Evolutionary conservation across 148 eudicot genomes (phyloP).

Genomic region (Arbutus unedo): DNA sequence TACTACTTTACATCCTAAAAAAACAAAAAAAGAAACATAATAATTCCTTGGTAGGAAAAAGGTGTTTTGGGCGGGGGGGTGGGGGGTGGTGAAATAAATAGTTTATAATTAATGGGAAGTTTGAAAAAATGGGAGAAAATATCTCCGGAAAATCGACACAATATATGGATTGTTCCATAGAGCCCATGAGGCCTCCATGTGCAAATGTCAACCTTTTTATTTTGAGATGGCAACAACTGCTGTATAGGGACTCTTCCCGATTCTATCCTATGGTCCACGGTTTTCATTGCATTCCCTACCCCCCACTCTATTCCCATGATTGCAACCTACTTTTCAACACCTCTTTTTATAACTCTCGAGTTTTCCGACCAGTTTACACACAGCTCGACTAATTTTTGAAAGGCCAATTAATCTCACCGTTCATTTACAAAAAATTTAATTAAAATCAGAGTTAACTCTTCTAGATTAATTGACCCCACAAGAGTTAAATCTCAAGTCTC

Average conservation of each 20-base stretch:
- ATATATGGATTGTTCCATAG: not conserved
- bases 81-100: not conserved
- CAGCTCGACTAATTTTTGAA: not conserved
- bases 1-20: too few species aligned
- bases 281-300: not conserved
- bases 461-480: not conserved
- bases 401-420: not conserved
- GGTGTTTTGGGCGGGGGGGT: too few species aligned
- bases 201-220: conserved; percentile 16
- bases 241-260: conserved; percentile 10
- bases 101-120: too few species aligned
- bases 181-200: conserved; percentile 27
- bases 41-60: too few species aligned
- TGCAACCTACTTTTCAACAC: conserved; percentile 10
- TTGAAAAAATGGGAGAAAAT: not conserved
- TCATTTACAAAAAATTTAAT: not conserved
- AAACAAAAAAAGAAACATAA: too few species aligned
- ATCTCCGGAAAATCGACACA: not conserved
- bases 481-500: not conserved
- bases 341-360: not conserved
- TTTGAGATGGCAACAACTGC: conserved; percentile 11
- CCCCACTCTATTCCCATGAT: conserved; percentile 16
- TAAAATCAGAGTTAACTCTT: not conserved
- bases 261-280: not conserved
- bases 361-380: not conserved